phyloP scores from a whole-genome alignment of 2,329 filamentous ascomycete species.

The Trichoderma polysporum region DNA sequence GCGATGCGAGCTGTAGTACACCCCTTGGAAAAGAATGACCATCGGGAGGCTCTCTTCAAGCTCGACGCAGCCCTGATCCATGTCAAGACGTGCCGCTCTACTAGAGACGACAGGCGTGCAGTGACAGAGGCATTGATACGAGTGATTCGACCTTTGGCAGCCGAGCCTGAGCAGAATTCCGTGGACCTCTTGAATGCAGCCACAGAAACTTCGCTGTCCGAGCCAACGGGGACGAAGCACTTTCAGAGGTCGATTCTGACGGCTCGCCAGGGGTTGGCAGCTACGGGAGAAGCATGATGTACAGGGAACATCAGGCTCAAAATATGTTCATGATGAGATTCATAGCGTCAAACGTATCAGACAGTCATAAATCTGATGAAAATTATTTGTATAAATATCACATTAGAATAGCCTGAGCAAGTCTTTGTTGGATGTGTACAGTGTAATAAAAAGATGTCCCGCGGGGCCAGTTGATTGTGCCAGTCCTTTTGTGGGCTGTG shows the following conservation, averaged over 20 bases:
- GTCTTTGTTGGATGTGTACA: background rate
- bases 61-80: constrained; percentile 31
- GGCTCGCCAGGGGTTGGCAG: constrained; percentile 12
- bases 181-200: background rate
- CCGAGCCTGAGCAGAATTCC: background rate
- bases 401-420: background rate
- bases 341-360: background rate
- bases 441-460: background rate
- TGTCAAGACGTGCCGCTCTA: constrained; percentile 27
- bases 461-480: background rate
- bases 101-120: constrained; percentile 22
- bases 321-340: background rate
- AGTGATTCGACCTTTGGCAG: constrained; percentile 12
- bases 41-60: constrained; percentile 28
- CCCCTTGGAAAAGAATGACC: constrained; percentile 19
- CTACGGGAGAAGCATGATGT: constrained; percentile 6
- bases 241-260: background rate
- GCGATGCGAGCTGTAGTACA: constrained; percentile 29
- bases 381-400: background rate
- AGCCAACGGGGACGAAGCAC: background rate
- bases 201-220: background rate
- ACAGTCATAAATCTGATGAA: background rate
- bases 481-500: background rate
- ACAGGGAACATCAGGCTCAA: background rate
- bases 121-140: constrained; percentile 27